Evolutionary conservation across 148 eudicot genomes (phyloP).

Genomic region (Rheum nobile): DNA sequence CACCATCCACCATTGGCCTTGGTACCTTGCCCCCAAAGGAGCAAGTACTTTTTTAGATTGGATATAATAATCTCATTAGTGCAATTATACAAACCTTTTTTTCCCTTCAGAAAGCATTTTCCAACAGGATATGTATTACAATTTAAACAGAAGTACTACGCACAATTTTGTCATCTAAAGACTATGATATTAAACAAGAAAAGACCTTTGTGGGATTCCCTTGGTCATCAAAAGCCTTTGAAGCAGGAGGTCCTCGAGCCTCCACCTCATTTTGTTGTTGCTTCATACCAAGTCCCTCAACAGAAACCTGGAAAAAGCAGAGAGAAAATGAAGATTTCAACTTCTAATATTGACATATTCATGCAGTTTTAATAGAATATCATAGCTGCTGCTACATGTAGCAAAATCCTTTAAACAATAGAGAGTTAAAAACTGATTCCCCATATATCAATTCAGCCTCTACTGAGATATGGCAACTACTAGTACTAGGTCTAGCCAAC

Average conservation of each 20-base stretch:
- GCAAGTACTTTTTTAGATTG: not conserved
- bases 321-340: not conserved
- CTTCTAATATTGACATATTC: not conserved
- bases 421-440: not conserved
- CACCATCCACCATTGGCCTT: not conserved
- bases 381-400: not conserved
- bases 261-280: slow-evolving; percentile 66
- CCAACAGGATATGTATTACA: not conserved
- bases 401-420: not conserved
- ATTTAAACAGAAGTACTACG: not conserved
- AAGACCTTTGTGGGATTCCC: slow-evolving; percentile 93
- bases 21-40: not conserved
- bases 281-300: slow-evolving; percentile 56
- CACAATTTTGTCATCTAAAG: not conserved
- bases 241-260: slow-evolving; percentile 94
- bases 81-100: not conserved
- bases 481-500: not conserved
- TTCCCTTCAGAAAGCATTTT: not conserved
- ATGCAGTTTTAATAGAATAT: not conserved
- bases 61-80: not conserved
- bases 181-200: slow-evolving; percentile 1
- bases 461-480: not conserved
- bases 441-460: not conserved
- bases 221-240: slow-evolving; percentile 81
- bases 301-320: slow-evolving; percentile 37